phyloP scores from a whole-genome alignment of 1,284 basidiomycete genomes.

The Papiliotrema laurentii region DNA sequence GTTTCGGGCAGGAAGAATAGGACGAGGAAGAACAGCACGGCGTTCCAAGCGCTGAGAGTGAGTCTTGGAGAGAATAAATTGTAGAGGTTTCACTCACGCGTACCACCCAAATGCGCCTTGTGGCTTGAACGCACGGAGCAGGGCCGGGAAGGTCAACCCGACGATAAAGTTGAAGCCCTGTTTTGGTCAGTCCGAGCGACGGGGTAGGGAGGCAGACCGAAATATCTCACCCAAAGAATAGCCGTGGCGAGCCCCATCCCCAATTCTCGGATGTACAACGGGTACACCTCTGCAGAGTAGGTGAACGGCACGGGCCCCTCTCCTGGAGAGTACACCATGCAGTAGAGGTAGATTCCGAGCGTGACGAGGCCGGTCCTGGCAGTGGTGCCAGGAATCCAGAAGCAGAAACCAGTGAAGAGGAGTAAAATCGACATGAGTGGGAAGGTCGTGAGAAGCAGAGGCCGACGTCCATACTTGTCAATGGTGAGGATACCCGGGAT shows the following conservation, averaged over 20 bases:
- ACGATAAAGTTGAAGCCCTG: neutral
- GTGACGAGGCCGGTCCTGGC: slow-evolving; percentile 9
- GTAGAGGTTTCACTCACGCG: too few relatives aligned
- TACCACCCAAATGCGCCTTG: neutral
- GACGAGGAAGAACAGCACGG: neutral
- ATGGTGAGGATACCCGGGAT: slow-evolving; percentile 27
- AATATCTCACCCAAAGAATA: neutral
- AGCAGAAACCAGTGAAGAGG: slow-evolving; percentile 45
- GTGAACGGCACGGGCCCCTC: slow-evolving; percentile 68
- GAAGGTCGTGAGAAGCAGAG: slow-evolving; percentile 60
- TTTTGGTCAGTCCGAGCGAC: too few relatives aligned
- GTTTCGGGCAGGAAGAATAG: neutral
- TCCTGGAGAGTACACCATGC: slow-evolving; percentile 46
- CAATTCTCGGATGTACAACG: slow-evolving; percentile 50
- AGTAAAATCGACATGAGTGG: slow-evolving; percentile 46
- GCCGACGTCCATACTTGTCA: slow-evolving; percentile 60
- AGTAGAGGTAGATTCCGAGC: slow-evolving; percentile 41
- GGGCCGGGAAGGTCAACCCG: neutral
- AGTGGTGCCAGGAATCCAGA: slow-evolving; percentile 10
- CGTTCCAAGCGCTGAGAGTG: neutral
- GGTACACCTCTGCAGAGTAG: slow-evolving; percentile 53
- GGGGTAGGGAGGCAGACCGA: too few relatives aligned
- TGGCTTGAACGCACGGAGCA: neutral
- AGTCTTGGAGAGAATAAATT: too few relatives aligned
- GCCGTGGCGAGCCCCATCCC: slow-evolving; percentile 40